These are phyloP conservation scores for Pseudogymnoascus sp. DNA, from an alignment of 2,329 filamentous ascomycete species.

Conservation along the genomic window DNA sequence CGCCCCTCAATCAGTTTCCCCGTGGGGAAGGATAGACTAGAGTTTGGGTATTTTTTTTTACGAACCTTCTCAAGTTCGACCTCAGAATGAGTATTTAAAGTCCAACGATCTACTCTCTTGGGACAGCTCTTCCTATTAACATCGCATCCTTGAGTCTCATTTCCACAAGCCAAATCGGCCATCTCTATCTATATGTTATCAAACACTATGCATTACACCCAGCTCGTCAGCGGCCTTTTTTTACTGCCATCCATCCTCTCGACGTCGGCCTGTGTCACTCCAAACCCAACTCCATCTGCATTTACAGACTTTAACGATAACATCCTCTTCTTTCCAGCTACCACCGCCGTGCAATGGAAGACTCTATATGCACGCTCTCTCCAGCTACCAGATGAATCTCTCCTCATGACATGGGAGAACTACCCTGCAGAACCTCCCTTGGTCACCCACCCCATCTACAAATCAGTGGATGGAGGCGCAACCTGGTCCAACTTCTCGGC, in stretches of 20 bases:
- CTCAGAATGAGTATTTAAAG: background rate
- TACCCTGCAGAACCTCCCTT: conserved; percentile 39
- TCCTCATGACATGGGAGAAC: conserved; percentile 43
- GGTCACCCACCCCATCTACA: conserved; percentile 39
- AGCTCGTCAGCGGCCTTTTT: background rate
- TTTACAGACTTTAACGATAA: background rate
- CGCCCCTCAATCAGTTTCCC: background rate
- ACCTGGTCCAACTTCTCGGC: conserved; percentile 52
- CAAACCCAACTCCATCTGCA: background rate
- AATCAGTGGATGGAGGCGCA: conserved; percentile 40
- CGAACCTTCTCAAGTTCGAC: background rate
- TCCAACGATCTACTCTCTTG: background rate
- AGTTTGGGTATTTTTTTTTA: background rate
- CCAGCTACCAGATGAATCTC: conserved; percentile 25
- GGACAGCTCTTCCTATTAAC: background rate
- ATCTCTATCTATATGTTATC: background rate
- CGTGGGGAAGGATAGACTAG: background rate
- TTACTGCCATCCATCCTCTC: background rate
- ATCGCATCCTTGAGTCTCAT: background rate
- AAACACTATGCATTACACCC: background rate
- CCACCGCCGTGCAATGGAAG: background rate
- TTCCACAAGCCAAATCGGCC: background rate
- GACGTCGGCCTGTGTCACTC: background rate
- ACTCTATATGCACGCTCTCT: conserved; percentile 19
- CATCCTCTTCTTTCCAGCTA: background rate